phyloP scores from a whole-genome alignment of 2,329 filamentous ascomycete species.

The Daldinia eschscholtzii region DNA sequence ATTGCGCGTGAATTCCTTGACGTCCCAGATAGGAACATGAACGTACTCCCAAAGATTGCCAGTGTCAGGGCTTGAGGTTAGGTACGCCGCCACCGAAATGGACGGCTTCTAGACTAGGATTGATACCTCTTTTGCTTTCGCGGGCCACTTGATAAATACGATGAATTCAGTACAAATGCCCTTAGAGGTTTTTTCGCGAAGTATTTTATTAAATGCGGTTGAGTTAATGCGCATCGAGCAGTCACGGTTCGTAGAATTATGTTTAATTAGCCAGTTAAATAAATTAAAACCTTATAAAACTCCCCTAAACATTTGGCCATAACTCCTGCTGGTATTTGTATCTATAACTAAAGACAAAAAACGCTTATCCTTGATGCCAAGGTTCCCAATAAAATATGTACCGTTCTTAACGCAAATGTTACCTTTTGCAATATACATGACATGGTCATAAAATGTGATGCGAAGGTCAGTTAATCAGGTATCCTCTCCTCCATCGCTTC shows the following conservation, averaged over 20 bases:
- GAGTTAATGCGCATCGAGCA: background rate
- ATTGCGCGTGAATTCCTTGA: constrained; percentile 13
- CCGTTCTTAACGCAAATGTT: background rate
- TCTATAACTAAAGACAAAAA: background rate
- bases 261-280: too few species aligned
- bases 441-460: constrained; percentile 24
- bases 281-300: background rate
- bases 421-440: constrained; percentile 11
- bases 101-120: constrained; percentile 44
- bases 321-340: background rate
- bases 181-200: background rate
- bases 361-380: background rate
- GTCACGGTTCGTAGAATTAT: background rate
- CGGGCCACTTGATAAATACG: constrained; percentile 23
- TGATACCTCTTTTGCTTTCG: constrained; percentile 47
- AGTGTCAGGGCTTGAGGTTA: constrained; percentile 33
- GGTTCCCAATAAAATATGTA: background rate
- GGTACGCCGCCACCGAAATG: constrained; percentile 24
- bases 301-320: background rate
- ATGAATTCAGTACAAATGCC: constrained; percentile 17
- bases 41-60: constrained; percentile 22
- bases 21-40: constrained; percentile 5
- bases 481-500: background rate
- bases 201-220: background rate
- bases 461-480: background rate